Conservation (phyloP, 305 asterid genomes). For the Petunia hybrid region DNA sequence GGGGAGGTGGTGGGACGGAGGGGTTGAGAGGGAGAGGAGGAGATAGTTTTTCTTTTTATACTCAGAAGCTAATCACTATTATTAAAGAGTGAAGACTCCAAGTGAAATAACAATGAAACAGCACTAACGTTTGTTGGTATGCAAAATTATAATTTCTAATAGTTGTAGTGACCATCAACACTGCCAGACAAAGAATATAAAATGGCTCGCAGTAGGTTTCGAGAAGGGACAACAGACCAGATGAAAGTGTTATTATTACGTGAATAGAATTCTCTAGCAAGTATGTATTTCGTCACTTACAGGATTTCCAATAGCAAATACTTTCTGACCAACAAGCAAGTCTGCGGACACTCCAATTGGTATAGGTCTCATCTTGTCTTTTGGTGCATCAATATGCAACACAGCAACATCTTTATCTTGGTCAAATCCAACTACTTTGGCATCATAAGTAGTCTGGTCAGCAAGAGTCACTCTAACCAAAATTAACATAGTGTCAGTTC, state of each 20-base stretch:
- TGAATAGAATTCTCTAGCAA: constrained; percentile 24
- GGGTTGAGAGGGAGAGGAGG: too few relatives aligned
- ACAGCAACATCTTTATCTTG: constrained; percentile 99
- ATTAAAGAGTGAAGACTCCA: too few relatives aligned
- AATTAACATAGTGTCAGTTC: constrained; percentile 36
- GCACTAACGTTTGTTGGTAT: constrained; percentile 1
- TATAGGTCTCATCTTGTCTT: constrained; percentile 86
- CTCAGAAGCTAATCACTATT: too few relatives aligned
- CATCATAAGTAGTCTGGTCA: constrained; percentile 92
- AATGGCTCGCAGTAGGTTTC: constrained; percentile 1
- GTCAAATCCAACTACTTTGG: constrained; percentile 95
- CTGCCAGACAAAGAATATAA: neutral
- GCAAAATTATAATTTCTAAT: neutral
- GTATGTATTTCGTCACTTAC: constrained; percentile 50
- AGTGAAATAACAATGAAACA: neutral
- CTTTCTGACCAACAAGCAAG: constrained; percentile 99
- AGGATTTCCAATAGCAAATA: constrained; percentile 96
- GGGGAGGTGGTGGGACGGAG: too few relatives aligned
- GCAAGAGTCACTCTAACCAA: constrained; percentile 90
- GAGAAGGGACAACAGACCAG: constrained; percentile 19
- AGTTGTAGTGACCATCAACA: neutral
- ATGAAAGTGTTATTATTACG: neutral
- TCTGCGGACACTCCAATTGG: constrained; percentile 93
- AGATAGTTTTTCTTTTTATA: too few relatives aligned
- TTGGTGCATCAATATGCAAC: constrained; percentile 71